A percentile compares a stretch with the other conserved stretches of the same genome.
These are phyloP conservation scores for Ophiosphaerella narmari DNA, from an alignment of 2,329 filamentous ascomycete species.

Conservation along the genomic window DNA sequence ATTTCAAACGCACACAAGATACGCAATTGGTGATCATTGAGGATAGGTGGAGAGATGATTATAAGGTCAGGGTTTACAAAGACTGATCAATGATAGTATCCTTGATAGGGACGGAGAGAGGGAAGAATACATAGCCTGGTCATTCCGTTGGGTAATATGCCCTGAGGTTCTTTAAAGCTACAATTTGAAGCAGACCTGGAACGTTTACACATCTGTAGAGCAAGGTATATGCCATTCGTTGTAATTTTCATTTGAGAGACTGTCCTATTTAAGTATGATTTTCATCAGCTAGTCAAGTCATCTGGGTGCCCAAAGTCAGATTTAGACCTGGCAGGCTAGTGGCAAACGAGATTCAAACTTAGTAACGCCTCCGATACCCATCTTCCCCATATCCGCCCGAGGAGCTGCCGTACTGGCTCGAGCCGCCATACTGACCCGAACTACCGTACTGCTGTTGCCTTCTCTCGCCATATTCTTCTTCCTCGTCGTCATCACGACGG, in stretches of 20 bases:
- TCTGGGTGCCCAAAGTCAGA: no score
- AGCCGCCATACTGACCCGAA: constrained; percentile 15
- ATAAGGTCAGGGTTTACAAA: constrained; percentile 44
- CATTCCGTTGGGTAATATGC: no score
- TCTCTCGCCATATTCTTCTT: constrained; percentile 19
- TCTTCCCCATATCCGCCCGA: constrained; percentile 19
- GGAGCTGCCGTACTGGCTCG: constrained; percentile 11
- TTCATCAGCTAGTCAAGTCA: no score
- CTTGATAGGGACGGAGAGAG: no score
- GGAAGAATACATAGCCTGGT: no score
- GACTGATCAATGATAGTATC: constrained; percentile 9
- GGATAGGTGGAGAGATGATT: constrained; percentile 48
- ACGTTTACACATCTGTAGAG: no score
- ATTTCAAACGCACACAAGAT: constrained; percentile 47
- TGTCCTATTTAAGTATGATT: no score
- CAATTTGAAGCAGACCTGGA: no score
- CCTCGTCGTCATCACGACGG: constrained; percentile 8
- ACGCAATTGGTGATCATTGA: constrained; percentile 50
- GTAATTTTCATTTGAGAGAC: no score
- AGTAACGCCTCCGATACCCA: constrained; percentile 26
- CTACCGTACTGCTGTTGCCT: constrained; percentile 19
- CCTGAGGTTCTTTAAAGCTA: no score
- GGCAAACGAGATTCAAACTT: background rate
- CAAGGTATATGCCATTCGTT: no score
- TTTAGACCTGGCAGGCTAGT: no score